Conservation (phyloP, 2,329 filamentous ascomycete genomes). For the Colletotrichum karsti region DNA sequence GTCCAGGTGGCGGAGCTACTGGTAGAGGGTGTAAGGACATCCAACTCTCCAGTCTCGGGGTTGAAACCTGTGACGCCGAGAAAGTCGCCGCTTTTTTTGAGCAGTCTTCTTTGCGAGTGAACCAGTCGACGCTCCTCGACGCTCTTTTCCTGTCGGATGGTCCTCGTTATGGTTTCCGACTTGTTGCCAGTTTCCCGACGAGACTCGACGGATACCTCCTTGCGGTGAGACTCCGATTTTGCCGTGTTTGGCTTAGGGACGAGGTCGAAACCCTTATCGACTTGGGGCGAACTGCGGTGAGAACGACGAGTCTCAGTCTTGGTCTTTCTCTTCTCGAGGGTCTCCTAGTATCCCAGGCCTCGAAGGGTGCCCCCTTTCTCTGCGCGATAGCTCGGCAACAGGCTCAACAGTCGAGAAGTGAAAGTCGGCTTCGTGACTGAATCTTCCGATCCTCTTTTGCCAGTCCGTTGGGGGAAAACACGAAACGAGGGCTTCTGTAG, state of each 20-base stretch:
- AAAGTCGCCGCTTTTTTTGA: constrained; percentile 66
- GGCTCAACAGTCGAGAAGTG: constrained; percentile 50
- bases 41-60: constrained; percentile 61
- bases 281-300: background rate
- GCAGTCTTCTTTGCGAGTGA: constrained; percentile 48
- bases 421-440: constrained; percentile 38
- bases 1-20: constrained; percentile 47
- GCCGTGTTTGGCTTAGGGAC: constrained; percentile 47
- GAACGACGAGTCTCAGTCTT: constrained; percentile 2
- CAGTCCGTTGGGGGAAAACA: background rate
- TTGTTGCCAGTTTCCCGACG: background rate
- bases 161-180: background rate
- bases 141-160: background rate
- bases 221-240: constrained; percentile 31
- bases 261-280: constrained; percentile 36
- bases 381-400: constrained; percentile 57
- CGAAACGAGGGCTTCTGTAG: constrained; percentile 5
- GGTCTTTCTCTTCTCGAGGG: constrained; percentile 25
- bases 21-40: constrained; percentile 58
- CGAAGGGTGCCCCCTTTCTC: constrained; percentile 60
- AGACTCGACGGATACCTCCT: background rate
- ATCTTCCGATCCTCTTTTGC: background rate
- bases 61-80: constrained; percentile 68
- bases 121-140: constrained; percentile 30
- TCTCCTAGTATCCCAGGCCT: constrained; percentile 38